These are phyloP conservation scores for Trichosporon coremiiforme DNA, from an alignment of 1,284 basidiomycete genomes.

Conservation along the genomic window DNA sequence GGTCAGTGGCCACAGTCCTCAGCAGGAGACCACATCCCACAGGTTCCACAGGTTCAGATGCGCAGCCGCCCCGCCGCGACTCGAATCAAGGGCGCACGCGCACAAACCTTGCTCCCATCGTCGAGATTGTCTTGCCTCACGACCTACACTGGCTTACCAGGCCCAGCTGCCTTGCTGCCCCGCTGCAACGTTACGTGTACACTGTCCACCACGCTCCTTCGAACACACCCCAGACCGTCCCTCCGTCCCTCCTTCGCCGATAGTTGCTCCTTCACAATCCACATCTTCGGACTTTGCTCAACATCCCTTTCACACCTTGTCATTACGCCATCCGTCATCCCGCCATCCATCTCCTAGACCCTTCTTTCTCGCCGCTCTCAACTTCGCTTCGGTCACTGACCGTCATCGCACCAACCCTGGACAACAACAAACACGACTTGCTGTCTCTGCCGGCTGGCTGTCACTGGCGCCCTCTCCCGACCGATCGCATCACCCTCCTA, in stretches of 20 bases:
- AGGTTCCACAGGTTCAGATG: background rate
- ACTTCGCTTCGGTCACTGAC: background rate
- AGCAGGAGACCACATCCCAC: background rate
- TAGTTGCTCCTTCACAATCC: conserved; percentile 3
- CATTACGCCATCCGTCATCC: background rate
- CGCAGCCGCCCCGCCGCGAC: background rate
- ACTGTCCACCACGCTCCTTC: conserved; percentile 5
- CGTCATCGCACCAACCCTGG: background rate
- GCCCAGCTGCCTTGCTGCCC: background rate
- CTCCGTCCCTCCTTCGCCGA: background rate
- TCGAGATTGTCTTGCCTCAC: conserved; percentile 8
- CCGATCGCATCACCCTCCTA: background rate
- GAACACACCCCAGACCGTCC: background rate
- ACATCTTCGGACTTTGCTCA: background rate
- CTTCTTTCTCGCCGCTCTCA: background rate
- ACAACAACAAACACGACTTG: background rate
- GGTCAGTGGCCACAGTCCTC: background rate
- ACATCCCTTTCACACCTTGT: background rate
- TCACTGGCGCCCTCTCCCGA: background rate
- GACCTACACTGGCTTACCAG: background rate
- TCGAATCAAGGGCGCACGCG: conserved; percentile 4
- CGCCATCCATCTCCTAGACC: background rate
- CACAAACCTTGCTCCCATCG: conserved; percentile 8
- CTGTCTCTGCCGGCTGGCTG: background rate
- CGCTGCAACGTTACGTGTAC: conserved; percentile 3